A percentile compares a stretch with the other conserved stretches of the same genome.
Conservation (phyloP, 306 rosid genomes). For the Neltuma alba region DNA sequence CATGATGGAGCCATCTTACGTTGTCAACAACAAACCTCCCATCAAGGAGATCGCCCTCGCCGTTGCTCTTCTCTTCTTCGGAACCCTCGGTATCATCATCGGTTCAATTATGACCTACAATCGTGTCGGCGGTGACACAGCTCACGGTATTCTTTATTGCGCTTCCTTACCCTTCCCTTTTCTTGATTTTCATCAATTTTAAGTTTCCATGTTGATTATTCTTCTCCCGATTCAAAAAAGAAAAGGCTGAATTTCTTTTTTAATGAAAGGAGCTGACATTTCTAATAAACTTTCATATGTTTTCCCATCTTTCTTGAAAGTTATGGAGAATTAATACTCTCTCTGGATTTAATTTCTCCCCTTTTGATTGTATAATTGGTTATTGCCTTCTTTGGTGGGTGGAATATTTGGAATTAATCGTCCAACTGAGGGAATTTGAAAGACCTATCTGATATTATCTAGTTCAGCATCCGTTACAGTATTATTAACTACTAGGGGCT, state of each 20-base stretch:
- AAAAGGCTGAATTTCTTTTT: not conserved
- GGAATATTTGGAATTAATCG: not conserved
- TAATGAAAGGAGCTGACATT: not conserved
- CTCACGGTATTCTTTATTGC: constrained; percentile 64
- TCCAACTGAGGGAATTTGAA: not conserved
- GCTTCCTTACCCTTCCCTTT: not conserved
- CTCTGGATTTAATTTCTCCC: constrained; percentile 3
- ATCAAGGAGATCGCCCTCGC: constrained; percentile 96
- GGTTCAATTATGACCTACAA: constrained; percentile 83
- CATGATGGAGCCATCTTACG: constrained; percentile 80
- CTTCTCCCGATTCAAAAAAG: not conserved
- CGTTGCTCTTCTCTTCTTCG: constrained; percentile 81
- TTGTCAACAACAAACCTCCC: constrained; percentile 85
- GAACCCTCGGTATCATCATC: constrained; percentile 72
- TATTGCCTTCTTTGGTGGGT: constrained; percentile 21
- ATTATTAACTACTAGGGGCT: not conserved
- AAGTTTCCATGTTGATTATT: not conserved
- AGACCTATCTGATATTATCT: constrained; percentile 3
- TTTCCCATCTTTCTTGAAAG: not conserved
- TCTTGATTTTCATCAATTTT: not conserved
- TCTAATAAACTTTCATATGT: not conserved
- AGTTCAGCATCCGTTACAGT: not conserved
- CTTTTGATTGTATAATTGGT: not conserved
- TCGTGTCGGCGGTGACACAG: constrained; percentile 91
- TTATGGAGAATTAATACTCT: not conserved